Evolutionary conservation across 345 rosid species (phyloP), one percentile per base, ranked within the genome.

Genomic region (Lagerstroemia speciosa): DNA sequence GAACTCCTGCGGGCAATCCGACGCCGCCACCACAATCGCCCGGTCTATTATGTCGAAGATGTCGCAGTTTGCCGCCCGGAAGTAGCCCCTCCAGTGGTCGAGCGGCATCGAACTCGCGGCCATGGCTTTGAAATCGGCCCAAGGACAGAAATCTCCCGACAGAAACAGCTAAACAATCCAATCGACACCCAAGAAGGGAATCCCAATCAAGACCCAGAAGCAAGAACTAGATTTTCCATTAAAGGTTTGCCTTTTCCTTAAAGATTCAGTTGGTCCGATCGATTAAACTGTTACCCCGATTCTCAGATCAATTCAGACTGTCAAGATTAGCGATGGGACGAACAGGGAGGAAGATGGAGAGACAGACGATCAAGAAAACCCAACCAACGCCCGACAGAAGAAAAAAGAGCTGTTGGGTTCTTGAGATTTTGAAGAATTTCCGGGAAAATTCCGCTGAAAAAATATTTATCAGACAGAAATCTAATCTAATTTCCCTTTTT

Each of bases 1-100:
- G 66, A 93, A 91, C 66, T 93, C 87, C 65, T 82, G 78, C 0
- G 98, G 98, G 34, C 84, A 87, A 83, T 93, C 98, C 1, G 80
- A 66, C 67, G 92, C 94, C 2, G 98, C 98, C 16, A 93, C 97
- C 74, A 72, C 69, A 72, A 93, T 86, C n/a, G 94, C 97, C 36
- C 82, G 79, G 65, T 91, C 89, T 65, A 93, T 89, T 66, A 93
- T 81, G 64, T 75, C 90, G 40, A 94, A 94, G 6, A 94, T 86
- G 68, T 87, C 89, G 52, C 67, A 65, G 52, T 26, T 26, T 22
- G 29, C 48, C 17, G 48, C 31, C 50, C 67, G 67, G 48, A 65
- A 65, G 50, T 65, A 37, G 32, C 48, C 41, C 48, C 67, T n/a
- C 67, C 67, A 65, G 17, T 65, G 50, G 50, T 65, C 67, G 1